Evolutionary conservation across 306 rosid species (phyloP), one percentile per base, ranked within the genome.

Genomic region (Cucurbita pepo): DNA sequence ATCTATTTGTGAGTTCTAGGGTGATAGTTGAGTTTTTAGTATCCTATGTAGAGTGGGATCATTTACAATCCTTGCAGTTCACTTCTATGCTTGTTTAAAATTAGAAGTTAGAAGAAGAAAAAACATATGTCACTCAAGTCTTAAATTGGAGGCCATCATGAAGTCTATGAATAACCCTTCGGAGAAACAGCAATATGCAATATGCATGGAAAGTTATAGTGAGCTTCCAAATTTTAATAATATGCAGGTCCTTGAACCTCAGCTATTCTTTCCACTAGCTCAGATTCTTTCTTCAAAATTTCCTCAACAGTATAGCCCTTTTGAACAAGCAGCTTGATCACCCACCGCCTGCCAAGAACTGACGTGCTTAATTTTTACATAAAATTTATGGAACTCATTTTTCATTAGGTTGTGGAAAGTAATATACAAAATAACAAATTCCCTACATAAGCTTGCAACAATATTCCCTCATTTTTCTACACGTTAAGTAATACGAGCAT

Each of bases 231-330:
- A 83, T 77, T 54, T 83, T 77, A 86, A 78, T 41, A 84, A 56
- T 76, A 81, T 34, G 78, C 44, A 78, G 81, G 82, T 85, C 78
- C 72, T 77, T 83, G 83, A 75, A 94, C 97, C 97, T 94, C 96
- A 10, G 96, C 96, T 82, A 85, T 85, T 86, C 86, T 94, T 83
- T 90, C 95, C 86, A 87, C 98, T 82, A 94, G 87, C 83, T 90
- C 91, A 83, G 96, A 94, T 83, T 94, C 98, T 80, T 87, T 90
- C 79, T 73, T 74, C 85, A 90, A 69, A 81, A 89, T 88, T 73
- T 90, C 92, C 65, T 81, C 83, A 67, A 86, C 64, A 77, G 80
- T 79, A 77, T 91, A 77, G 79, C 84, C 83, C 74, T 77, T 87
- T 80, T 87, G 84, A 74, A 85, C 76, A 59, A 94, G 81, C 76